phyloP scores from a whole-genome alignment of 2,329 filamentous ascomycete genomes.

The Fusarium pseudocircinatum region DNA sequence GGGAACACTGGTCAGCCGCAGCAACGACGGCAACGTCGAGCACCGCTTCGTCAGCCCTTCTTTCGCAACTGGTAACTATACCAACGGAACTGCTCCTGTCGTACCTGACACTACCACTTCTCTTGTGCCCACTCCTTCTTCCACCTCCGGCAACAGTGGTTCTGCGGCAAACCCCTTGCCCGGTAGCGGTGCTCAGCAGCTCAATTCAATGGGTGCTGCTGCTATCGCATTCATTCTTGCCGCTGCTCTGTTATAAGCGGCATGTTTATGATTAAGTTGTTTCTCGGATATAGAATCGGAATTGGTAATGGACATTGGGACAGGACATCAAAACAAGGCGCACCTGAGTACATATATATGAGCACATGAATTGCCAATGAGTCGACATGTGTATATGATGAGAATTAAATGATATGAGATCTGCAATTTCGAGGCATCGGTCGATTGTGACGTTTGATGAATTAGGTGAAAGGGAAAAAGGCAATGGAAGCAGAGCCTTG shows the following conservation, averaged over 20 bases:
- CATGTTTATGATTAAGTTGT: not conserved
- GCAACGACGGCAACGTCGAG: conserved; percentile 1
- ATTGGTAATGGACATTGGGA: not conserved
- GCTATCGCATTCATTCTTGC: conserved; percentile 46
- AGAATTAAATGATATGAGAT: not conserved
- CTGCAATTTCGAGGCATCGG: not conserved
- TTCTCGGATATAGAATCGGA: conserved; percentile 2
- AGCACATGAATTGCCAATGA: not conserved
- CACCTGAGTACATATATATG: conserved; percentile 1
- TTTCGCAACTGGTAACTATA: conserved; percentile 23
- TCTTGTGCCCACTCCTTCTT: conserved; percentile 24
- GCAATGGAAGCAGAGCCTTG: no score
- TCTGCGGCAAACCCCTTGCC: conserved; percentile 18
- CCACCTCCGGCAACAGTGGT: conserved; percentile 38
- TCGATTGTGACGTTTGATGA: not conserved
- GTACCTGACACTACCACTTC: conserved; percentile 18
- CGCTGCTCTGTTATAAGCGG: conserved; percentile 43
- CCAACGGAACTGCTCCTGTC: conserved; percentile 38
- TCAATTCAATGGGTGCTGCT: conserved; percentile 47
- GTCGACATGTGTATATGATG: not conserved
- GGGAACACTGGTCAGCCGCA: conserved; percentile 17
- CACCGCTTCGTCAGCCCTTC: conserved; percentile 21
- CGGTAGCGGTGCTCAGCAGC: conserved; percentile 30
- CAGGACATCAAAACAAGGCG: not conserved
- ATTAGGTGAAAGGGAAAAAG: not conserved